A percentile compares a stretch with the other conserved stretches of the same genome.
Evolutionary conservation across 2,329 filamentous ascomycete genomes (phyloP).

Genomic region (Hypoxylon sp.): DNA sequence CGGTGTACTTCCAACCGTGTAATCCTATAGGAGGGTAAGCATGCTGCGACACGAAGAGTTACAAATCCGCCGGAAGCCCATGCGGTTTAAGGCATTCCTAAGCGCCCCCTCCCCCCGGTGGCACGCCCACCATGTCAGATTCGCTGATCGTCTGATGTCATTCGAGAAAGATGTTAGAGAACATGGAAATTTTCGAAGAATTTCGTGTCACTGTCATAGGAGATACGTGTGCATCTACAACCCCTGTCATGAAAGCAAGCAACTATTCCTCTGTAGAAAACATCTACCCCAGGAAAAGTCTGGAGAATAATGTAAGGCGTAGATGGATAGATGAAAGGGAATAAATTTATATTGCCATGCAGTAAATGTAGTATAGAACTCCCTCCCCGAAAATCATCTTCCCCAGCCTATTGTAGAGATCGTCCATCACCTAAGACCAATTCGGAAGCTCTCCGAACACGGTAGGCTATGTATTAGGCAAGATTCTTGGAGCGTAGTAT

Average conservation of each 20-base stretch:
- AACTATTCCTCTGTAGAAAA: background rate
- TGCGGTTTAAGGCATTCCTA: conserved; percentile 16
- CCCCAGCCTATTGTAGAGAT: conserved; percentile 35
- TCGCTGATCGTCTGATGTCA: conserved; percentile 30
- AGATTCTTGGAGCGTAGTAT: conserved; percentile 27
- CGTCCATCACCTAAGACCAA: conserved; percentile 29
- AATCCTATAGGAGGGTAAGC: conserved; percentile 19
- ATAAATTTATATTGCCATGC: conserved; percentile 41
- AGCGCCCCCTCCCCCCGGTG: conserved; percentile 15
- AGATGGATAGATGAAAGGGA: conserved; percentile 24
- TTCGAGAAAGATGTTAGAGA: conserved; percentile 10
- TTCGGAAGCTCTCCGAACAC: conserved; percentile 24
- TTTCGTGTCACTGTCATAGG: background rate
- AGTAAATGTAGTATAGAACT: conserved; percentile 40
- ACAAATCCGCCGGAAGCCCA: conserved; percentile 29
- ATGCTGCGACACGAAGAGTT: conserved; percentile 38
- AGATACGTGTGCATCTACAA: background rate
- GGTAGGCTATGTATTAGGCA: conserved; percentile 33
- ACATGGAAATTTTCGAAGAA: background rate
- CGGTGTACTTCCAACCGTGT: background rate
- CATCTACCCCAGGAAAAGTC: background rate
- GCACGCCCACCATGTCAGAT: conserved; percentile 1
- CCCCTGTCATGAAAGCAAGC: background rate
- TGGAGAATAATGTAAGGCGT: background rate
- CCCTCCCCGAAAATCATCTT: conserved; percentile 31